Base-by-base conservation (phyloP, 192 early-diverging fungal species). In the Bifiguratus adelaidae region DNA sequence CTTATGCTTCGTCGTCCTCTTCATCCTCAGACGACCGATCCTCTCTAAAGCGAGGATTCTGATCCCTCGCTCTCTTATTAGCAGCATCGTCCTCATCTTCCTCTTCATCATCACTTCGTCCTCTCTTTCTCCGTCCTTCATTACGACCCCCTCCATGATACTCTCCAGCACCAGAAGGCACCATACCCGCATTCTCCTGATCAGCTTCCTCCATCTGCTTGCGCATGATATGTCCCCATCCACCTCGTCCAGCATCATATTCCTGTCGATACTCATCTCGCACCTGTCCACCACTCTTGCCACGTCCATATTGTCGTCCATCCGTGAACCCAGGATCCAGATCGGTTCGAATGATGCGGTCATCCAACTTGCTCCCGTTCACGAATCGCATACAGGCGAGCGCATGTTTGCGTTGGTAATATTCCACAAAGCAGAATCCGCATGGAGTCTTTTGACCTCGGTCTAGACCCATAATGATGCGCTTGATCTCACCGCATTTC, bases 361-460 rank as follows among this genome's bases (percentile, higher is more conserved):
- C 95, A 55, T 98, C 95, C 16, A 98, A 63, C 68, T 92, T 92
- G 41, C 91, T 91, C 18, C 91, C 89, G 57, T 91, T 92, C 41
- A 95, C 72, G 48, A 86, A 96, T 53, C 87, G 86, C 83, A 94
- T 83, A 53, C 88, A 92, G 53, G 91, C 86, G 22, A 96, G 69
- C n/a, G 93, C 89, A 48, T 85, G 82, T n/a, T 71, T 67, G 32
- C 83, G 87, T 38, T 85, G 77, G 60, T 95, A 98, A 68, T 92
- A 90, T 60, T 98, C 95, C 43, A 98, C 95, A 80, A 98, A 98
- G 60, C 95, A 98, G 66, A 98, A 98, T 8, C 95, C 95, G 52
- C 95, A 98, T 3, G 93, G 95, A 7, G 93, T 98, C 60, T 91
- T 89, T 56, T 82, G 76, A 48, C 81, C 74, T n/a, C 85, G 73